Conservation (phyloP, 306 rosid genomes). For the Trichosanthes truncata region DNA sequence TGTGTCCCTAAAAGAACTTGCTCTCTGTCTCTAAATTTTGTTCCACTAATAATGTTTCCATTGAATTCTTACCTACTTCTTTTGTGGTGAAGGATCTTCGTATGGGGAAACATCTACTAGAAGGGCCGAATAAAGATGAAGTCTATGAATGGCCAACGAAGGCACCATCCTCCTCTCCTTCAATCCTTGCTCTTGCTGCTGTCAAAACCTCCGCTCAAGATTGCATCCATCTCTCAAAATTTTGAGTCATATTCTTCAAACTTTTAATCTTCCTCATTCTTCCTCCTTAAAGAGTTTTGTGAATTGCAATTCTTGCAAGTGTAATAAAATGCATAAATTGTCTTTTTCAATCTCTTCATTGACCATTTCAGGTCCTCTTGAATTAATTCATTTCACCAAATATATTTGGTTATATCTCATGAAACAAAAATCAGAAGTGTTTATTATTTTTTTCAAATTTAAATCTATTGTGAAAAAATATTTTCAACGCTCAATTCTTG, state of each 20-base stretch:
- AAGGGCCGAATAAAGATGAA: neutral
- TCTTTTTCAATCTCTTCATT: neutral
- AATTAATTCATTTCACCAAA: too few species aligned
- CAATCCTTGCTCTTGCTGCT: neutral
- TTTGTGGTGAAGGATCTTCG: slow-evolving; percentile 2
- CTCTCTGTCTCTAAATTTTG: neutral
- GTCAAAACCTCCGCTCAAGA: neutral
- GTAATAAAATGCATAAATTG: neutral
- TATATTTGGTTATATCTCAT: too few species aligned
- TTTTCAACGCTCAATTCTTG: too few species aligned
- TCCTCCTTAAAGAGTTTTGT: neutral
- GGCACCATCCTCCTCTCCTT: too few species aligned
- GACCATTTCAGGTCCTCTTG: too few species aligned
- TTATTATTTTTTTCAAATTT: too few species aligned
- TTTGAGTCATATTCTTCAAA: neutral
- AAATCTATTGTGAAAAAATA: too few species aligned
- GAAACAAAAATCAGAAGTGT: too few species aligned
- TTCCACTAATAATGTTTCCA: neutral
- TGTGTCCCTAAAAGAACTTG: neutral
- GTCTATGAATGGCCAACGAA: neutral
- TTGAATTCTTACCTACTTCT: neutral
- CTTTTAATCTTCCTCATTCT: neutral
- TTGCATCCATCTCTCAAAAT: too few species aligned
- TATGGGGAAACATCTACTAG: neutral
- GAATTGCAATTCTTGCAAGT: neutral